Base-by-base conservation (phyloP, 768 basidiomycete species). In the Podaxis sp. region DNA sequence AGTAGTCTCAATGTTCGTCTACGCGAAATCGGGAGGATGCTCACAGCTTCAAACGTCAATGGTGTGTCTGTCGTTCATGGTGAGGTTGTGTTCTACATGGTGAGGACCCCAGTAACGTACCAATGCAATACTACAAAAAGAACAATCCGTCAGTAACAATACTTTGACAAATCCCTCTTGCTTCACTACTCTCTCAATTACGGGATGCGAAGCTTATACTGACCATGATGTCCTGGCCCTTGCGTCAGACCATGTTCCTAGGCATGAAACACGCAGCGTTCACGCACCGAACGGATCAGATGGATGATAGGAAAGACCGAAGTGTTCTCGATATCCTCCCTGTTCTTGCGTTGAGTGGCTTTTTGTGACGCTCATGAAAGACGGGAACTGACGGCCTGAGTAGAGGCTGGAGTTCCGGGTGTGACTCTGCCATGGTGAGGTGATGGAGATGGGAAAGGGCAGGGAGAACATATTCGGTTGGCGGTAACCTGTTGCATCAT, bases 271-370 rank as follows among this genome's bases (percentile, higher is more conserved):
- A 25, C 43, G 43, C 43, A 36, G 53, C 25, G 22, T 51, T 29
- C 1, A 77, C 85, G 57, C 64, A 89, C 89, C 55, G 76, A 73
- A 74, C 88, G 77, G 66, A 94, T 90, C 74, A 87, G 82, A 64
- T 93, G 91, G 41, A 96, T 91, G 55, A 92, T 76, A 5, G 93
- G 93, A 71, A 90, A 94, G 0, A 94, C 90, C 27, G 80, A 75
- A 0, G 86, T 89, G 46, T 73, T 68, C 40, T 85, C 84, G 51
- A 85, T 81, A 74, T 79, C 81, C 75, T 77, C 83, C 68, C 74
- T 84, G 46, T 63, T 58, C 40, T 56, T 47, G 41, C 49, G 41
- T 55, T 53, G 17, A 65, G 51, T 49, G 54, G 24, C 55, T 38
- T 17, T 38, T 17, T 38, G n/a, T 22, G 61, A 63, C 43, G 56